Evolutionary conservation across 176 grass and related monocot genomes (phyloP), one percentile per base, ranked within the genome.

Genomic region (Ensete ventricosum): DNA sequence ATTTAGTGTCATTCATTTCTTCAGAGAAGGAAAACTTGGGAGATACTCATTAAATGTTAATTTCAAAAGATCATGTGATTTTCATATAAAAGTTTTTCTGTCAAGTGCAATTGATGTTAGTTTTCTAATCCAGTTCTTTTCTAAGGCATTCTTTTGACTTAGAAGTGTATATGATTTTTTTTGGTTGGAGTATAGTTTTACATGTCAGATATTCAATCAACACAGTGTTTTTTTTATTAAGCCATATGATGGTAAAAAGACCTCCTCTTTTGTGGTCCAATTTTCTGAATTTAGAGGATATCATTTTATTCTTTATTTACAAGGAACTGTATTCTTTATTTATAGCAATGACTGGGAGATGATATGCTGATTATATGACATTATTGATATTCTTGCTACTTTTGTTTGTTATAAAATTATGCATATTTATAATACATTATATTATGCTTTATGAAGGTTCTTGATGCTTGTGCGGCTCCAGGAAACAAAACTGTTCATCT

Each of bases 381-480:
- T n/a, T 60, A n/a, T 60, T 69, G 1, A 49, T 50, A 49, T 69
- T 43, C 4, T 43, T 69, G 16, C 9, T 9, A 20, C 50, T 69
- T n/a, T 4, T n/a, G 16, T 69, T 16, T 50, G 50, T 69, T 50
- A 43, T 69, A 16, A 50, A 50, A 50, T 20, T 48, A 50, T 9
- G 50, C 12, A 17, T 3, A 52, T 69, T 69, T 24, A 24, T 51
- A 9, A 52, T 57, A 9, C 11, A 54, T 57, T 8, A 54, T 8
- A 2, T 54, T 73, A 19, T 54, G 9, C n/a, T 64, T 64, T 23
- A 51, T 67, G 83, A 83, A 98, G 94, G 94, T 98, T 88, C 89
- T 98, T 89, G 94, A 98, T 93, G 88, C 90, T 60, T 98, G 94
- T 91, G 94, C 94, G 82, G 90, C 94, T 87, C 94, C 94, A 83